Evolutionary conservation across 1,139 yeast species (phyloP).

Genomic region (Diutina siamensis): DNA sequence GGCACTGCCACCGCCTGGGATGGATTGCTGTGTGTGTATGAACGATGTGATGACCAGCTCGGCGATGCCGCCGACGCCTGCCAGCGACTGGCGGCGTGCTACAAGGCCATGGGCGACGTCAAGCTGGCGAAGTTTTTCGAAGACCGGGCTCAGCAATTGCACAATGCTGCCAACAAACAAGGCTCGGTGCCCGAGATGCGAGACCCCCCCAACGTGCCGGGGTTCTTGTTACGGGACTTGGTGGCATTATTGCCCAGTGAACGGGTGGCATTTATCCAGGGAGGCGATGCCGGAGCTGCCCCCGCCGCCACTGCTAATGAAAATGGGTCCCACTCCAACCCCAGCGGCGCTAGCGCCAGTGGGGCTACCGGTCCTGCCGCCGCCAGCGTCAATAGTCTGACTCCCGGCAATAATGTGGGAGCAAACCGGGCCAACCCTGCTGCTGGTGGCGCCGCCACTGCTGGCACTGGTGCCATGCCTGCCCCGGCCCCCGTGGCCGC

Average conservation of each 20-base stretch:
- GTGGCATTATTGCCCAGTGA: slow-evolving; percentile 33
- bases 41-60: slow-evolving; percentile 48
- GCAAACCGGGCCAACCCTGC: slow-evolving; percentile 8
- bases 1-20: slow-evolving; percentile 57
- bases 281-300: background rate
- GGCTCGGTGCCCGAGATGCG: slow-evolving; percentile 33
- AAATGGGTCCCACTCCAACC: slow-evolving; percentile 1
- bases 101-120: slow-evolving; percentile 34
- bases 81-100: slow-evolving; percentile 38
- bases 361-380: slow-evolving; percentile 1
- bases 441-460: slow-evolving; percentile 9
- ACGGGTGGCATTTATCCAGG: slow-evolving; percentile 26
- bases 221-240: slow-evolving; percentile 33
- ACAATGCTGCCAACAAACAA: slow-evolving; percentile 30
- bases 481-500: slow-evolving; percentile 6
- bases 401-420: slow-evolving; percentile 7
- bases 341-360: background rate
- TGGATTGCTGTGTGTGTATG: slow-evolving; percentile 53
- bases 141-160: slow-evolving; percentile 29
- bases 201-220: slow-evolving; percentile 41
- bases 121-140: slow-evolving; percentile 30
- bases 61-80: slow-evolving; percentile 53
- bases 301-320: background rate
- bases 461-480: slow-evolving; percentile 9
- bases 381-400: too few relatives aligned